Base-by-base conservation (phyloP, 176 grass and related monocot genomes). In the Phoenix roebelenii region DNA sequence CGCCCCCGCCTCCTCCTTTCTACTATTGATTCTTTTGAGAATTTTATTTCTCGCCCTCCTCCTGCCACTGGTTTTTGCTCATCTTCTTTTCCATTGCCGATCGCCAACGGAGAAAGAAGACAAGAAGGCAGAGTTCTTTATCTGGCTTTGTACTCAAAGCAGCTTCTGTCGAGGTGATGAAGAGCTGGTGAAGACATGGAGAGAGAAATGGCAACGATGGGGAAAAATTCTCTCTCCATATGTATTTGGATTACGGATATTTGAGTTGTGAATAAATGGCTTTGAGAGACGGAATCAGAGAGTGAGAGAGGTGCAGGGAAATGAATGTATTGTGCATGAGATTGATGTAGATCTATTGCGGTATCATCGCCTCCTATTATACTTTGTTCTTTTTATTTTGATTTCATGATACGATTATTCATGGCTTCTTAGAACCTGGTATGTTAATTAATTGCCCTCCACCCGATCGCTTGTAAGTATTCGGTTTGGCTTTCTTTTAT, bases 221-320 rank as follows among this genome's bases (percentile, higher is more conserved):
- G 35, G 0, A 4, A 44, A 44, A 44, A 50, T 66, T 60, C 9
- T 44, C 35, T 44, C 35, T 44, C 35, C 35, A 44, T 44, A 10
- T 14, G 1, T 44, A 44, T 12, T 44, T 44, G 35, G 25, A 18
- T 66, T 59, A 44, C 29, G 32, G 66, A 68, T 76, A 48, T 25
- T 76, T 52, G 48, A 53, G 64, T 68, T 68, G 63, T 68, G 73
- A 76, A 76, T 76, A 76, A 76, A 60, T 76, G 39, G 54, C 65
- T 60, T 18, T 57, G 5, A 59, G 25, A 67, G 23, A 67, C 1
- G 32, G 32, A 35, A 35, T 35, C 23, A 58, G 16, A 65, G 59
- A 61, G 18, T 49, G 35, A 17, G 64, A 66, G 57, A 18, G 73
- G 51, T 59, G 57, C 49, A 67, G 51, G 26, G n/a, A 66, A 76